Evolutionary conservation across 352 stramenopile genomes (phyloP), one percentile per base, ranked within the genome.

Genomic region (Halophytophthora batemanensis): DNA sequence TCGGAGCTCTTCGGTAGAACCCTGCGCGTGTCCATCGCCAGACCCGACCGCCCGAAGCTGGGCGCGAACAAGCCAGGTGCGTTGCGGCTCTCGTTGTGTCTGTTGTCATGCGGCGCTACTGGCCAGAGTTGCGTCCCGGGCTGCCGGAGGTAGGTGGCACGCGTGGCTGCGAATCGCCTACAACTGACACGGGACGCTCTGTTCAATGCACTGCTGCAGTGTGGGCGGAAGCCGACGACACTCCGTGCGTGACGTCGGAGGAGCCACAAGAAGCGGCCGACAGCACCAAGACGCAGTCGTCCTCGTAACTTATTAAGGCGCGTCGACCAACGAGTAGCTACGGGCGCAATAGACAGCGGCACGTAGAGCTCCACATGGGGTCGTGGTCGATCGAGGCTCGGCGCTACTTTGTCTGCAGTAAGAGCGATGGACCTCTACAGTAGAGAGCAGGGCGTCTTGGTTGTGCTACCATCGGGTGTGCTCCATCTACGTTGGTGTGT

Each of bases 1-100:
- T 86, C 87, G 29, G 93, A 98, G 66, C 74, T 98, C 34, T 95
- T 96, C 57, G 91, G 91, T 29, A 82, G 79, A 57, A 96, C 89
- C 18, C 63, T 98, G 56, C 86, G 77, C 34, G 94, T 98, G 40
- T 94, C 86, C 38, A 84, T 98, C 34, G 94, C 94, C 17, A 96
- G 95, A 52, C 82, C 87, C 1, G 81, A 93, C 42, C 66, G 73
- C 15, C 71, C 80, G 1, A 87, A 93, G 56, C 70, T 93, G 7
- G 82, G 82, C 17, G 81, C 80, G 0, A 69, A 75, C 25, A 93
- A 90, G 41, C 80, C 82, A 86, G 79, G 82, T 90, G 45, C 40
- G 64, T 55, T 15, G n/a, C 7, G n/a, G n/a, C n/a, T n/a, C n/a
- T n/a, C n/a, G n/a, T 17, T 36, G 2, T 51, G 12, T 34, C 14